Percentiles rank a stretch among this genome's conserved stretches.
These are phyloP conservation scores for Lomentospora prolificans DNA, from an alignment of 2,329 filamentous ascomycete species.

Conservation along the genomic window DNA sequence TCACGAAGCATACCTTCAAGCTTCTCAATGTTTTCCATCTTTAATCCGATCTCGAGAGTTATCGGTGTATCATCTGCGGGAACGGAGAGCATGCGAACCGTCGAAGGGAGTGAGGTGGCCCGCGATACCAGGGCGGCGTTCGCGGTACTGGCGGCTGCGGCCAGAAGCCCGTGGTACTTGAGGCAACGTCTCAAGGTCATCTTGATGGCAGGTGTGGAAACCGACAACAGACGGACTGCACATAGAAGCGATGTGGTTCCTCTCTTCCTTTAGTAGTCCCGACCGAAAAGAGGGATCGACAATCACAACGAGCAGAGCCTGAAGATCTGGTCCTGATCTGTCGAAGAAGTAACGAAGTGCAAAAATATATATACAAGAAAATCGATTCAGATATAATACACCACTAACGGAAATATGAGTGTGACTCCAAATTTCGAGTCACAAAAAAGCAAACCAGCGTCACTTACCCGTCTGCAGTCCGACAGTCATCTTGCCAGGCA, in stretches of 20 bases:
- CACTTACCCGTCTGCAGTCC: not conserved
- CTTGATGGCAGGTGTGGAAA: conserved; percentile 29
- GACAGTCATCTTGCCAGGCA: not conserved
- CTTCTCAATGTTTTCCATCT: conserved; percentile 26
- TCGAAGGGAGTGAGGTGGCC: not conserved
- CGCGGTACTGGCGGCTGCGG: not conserved
- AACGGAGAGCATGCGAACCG: conserved; percentile 4
- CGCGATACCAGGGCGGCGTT: conserved; percentile 3
- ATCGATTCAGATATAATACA: too few species aligned
- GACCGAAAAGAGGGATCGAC: too few species aligned
- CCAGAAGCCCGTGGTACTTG: not conserved
- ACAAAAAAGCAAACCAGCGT: not conserved
- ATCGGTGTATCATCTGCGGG: conserved; percentile 1
- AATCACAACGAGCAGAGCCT: too few species aligned
- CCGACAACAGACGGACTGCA: not conserved
- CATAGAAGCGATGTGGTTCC: too few species aligned
- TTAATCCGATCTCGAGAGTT: conserved; percentile 7
- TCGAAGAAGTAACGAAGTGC: too few species aligned
- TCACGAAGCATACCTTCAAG: conserved; percentile 16
- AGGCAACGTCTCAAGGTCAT: not conserved
- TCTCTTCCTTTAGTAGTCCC: too few species aligned
- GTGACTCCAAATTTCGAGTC: not conserved
- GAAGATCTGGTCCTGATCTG: too few species aligned
- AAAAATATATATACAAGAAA: too few species aligned
- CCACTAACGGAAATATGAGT: too few species aligned